Conservation (phyloP, 2,329 filamentous ascomycete genomes). For the Paecilomyces variotii region DNA sequence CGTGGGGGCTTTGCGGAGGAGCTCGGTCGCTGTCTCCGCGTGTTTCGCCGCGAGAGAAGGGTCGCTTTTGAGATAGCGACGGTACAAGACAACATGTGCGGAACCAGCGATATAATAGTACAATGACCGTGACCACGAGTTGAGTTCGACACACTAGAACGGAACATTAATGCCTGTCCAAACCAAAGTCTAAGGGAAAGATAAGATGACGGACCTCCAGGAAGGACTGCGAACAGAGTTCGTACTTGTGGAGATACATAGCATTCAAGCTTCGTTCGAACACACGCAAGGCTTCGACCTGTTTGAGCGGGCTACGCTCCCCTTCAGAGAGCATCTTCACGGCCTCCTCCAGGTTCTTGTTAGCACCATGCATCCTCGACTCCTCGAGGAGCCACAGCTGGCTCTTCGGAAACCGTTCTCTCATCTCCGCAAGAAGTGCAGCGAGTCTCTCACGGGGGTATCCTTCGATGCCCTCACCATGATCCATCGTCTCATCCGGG, state of each 20-base stretch:
- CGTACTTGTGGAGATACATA: slow-evolving; percentile 73
- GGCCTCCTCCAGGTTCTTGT: slow-evolving; percentile 58
- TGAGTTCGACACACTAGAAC: slow-evolving; percentile 60
- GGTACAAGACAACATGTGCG: slow-evolving; percentile 74
- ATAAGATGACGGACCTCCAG: slow-evolving; percentile 40
- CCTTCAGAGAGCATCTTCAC: slow-evolving; percentile 56
- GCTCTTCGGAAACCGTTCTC: slow-evolving; percentile 68
- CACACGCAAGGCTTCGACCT: slow-evolving; percentile 73
- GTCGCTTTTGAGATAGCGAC: slow-evolving; percentile 32
- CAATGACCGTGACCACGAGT: slow-evolving; percentile 82
- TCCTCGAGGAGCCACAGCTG: slow-evolving; percentile 85
- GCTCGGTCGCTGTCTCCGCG: slow-evolving; percentile 58
- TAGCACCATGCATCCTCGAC: slow-evolving; percentile 64
- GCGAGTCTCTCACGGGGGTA: slow-evolving; percentile 64
- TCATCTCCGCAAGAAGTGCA: slow-evolving; percentile 64
- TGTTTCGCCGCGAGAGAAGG: slow-evolving; percentile 44
- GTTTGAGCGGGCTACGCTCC: slow-evolving; percentile 66
- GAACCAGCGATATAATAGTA: slow-evolving; percentile 84
- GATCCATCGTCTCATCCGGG: slow-evolving; percentile 39
- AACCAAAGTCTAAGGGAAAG: slow-evolving; percentile 4
- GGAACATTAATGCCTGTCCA: slow-evolving; percentile 1
- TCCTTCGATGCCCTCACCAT: slow-evolving; percentile 54
- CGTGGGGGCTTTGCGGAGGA: slow-evolving; percentile 62
- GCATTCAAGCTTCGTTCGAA: slow-evolving; percentile 76
- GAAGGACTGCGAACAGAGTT: slow-evolving; percentile 66